Evolutionary conservation across 2,329 filamentous ascomycete species (phyloP).

Genomic region (Xylariomycetidae sp.): DNA sequence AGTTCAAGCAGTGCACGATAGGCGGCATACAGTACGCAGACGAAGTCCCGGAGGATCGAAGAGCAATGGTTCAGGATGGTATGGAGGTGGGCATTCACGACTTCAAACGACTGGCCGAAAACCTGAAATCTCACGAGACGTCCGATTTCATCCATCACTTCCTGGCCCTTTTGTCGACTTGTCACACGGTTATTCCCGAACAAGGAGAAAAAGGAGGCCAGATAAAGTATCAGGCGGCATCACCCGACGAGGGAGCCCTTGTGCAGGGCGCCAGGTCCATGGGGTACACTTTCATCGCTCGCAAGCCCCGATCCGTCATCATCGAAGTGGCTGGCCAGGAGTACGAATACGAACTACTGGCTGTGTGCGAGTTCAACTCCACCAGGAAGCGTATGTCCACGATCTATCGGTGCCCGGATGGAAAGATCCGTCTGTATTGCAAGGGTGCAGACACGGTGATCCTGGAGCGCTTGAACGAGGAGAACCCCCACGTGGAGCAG

Average conservation of each 20-base stretch:
- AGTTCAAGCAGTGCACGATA: constrained; percentile 93
- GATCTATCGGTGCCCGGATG: constrained; percentile 93
- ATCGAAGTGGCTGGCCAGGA: constrained; percentile 69
- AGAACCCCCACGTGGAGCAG: constrained; percentile 82
- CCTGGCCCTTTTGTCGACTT: constrained; percentile 77
- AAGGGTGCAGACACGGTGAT: constrained; percentile 99
- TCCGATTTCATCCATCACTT: constrained; percentile 67
- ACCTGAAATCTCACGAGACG: constrained; percentile 53
- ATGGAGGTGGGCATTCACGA: constrained; percentile 76
- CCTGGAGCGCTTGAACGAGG: constrained; percentile 75
- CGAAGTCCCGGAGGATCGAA: constrained; percentile 83
- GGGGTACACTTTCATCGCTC: constrained; percentile 84
- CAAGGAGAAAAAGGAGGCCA: constrained; percentile 68
- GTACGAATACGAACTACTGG: constrained; percentile 81
- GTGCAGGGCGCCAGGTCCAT: constrained; percentile 83
- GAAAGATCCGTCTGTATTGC: constrained; percentile 87
- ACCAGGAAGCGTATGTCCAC: constrained; percentile 96
- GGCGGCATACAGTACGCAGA: constrained; percentile 91
- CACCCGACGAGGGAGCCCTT: constrained; percentile 93
- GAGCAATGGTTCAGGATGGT: constrained; percentile 72
- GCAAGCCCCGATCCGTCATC: constrained; percentile 83
- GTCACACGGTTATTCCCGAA: constrained; percentile 97
- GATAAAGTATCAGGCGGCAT: constrained; percentile 97
- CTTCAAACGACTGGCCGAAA: constrained; percentile 68
- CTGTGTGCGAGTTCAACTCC: constrained; percentile 99